Base-by-base conservation (phyloP, 345 rosid species). In the Hypericum perforatum region DNA sequence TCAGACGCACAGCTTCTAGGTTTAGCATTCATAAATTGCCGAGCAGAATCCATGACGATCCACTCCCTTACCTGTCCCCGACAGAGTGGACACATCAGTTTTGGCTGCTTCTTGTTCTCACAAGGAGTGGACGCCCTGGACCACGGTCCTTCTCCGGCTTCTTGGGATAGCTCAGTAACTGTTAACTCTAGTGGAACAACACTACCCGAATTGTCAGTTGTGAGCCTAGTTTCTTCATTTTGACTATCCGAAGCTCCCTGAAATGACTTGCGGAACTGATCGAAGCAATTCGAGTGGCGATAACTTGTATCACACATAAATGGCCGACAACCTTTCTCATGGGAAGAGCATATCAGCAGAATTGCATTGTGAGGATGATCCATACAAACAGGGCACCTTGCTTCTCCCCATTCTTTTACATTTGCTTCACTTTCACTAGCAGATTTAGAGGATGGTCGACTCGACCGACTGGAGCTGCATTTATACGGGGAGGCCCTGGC, bases 291-390 rank as follows among this genome's bases (percentile, higher is more conserved):
- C 0, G 98, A 88, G 69, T 88, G 98, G 7, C 98, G 86, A 62
- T 85, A 84, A 70, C 98, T 92, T 39, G 98, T 92, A 60, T 92
- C 95, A 38, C 98, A 92, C 97, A 88, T 92, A 78, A 75, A 92
- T 15, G 97, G 96, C 9, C 84, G 91, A 44, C 98, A 92, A 11
- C 98, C 98, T 51, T 82, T 92, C 22, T 83, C 94, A 59, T 88
- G 82, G 36, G 98, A 88, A 55, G 98, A 69, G 56, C 98, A 92
- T 52, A 88, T 54, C 22, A 92, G 94, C 58, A 92, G 94, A 63
- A 92, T 76, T 11, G 95, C 95, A 66, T 92, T 92, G 66, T 92
- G 98, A 45, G 98, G 98, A 77, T 85, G 98, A 58, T 92, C 98
- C 89, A 92, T 85, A 70, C 98, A 92, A 15, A 92, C 94, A 29